Base-by-base conservation (phyloP, 2,329 filamentous ascomycete species). In the Fusarium sp. region DNA sequence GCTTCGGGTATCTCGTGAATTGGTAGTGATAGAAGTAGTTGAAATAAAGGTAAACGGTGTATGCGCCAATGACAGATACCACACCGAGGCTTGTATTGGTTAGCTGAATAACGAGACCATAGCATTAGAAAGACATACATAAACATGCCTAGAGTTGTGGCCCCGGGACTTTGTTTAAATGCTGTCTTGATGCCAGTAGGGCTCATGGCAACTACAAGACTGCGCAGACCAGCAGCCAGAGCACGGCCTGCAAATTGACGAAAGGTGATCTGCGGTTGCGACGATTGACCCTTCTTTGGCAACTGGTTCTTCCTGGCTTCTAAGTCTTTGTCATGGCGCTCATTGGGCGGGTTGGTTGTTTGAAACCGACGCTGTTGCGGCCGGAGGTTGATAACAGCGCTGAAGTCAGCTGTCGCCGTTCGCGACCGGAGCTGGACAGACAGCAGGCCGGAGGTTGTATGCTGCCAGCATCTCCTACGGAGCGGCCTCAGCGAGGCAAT, bases 1-100 rank as follows among this genome's bases (percentile, higher is more conserved):
- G 84, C 40, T 91, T 87, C 4, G 92, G 92, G 75, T 84, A 88
- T 59, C 79, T 81, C 49, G 84, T 87, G 71, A 88, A 86, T 58
- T 87, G 82, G 27, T 79, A 74, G 52, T 83, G 81, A 72, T 87
- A 83, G 75, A 88, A 88, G 67, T 85, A 85, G 67, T 79, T 79
- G 64, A 86, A 84, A 77, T 87, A 88, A 47, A 83, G 75, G 61
- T 74, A 72, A 29, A 79, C 70, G 27, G 77, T 74, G 39, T 79
- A 72, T 42, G 63, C 73, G 50, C 69, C 75, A 53, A 80, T 66
- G 39, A 70, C 66, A 37, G 74, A 64, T 15, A 74, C 75, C 17
- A 77, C 57, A 18, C 75, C 31, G 11, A 79, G 68, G 13, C 78
- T 80, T 18, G 18, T 37, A 35, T 31, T 27, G 51, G 51, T 63